phyloP scores from a whole-genome alignment of 2,329 filamentous ascomycete genomes.

The Colletotrichum sojae region DNA sequence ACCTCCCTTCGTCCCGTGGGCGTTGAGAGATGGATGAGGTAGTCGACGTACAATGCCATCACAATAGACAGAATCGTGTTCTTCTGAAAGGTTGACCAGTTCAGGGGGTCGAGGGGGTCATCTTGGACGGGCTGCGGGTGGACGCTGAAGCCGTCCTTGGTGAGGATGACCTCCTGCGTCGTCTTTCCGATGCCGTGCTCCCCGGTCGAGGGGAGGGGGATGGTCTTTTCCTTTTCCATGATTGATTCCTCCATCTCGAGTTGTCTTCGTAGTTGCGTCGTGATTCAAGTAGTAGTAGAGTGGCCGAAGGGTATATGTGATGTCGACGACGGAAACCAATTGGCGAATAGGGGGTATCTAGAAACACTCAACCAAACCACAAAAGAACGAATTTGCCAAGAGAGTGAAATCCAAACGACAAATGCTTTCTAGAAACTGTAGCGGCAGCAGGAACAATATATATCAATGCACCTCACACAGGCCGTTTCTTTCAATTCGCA shows the following conservation, averaged over 20 bases:
- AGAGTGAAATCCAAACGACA: background rate
- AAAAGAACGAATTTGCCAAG: background rate
- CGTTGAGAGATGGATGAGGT: background rate
- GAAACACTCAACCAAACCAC: background rate
- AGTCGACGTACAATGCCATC: slow-evolving; percentile 62
- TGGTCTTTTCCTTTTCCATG: slow-evolving; percentile 28
- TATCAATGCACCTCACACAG: background rate
- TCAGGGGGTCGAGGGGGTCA: slow-evolving; percentile 67
- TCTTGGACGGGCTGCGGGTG: slow-evolving; percentile 51
- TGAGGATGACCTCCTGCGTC: slow-evolving; percentile 40
- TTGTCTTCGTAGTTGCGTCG: background rate
- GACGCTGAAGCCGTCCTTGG: slow-evolving; percentile 51
- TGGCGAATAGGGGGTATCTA: slow-evolving; percentile 1
- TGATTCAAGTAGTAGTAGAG: background rate
- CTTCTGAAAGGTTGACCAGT: slow-evolving; percentile 64
- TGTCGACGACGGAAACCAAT: background rate
- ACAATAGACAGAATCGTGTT: slow-evolving; percentile 64
- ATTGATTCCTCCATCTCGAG: slow-evolving; percentile 29
- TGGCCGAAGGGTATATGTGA: background rate
- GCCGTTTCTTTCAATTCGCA: background rate
- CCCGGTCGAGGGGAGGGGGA: background rate
- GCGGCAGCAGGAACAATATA: background rate
- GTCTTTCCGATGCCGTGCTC: slow-evolving; percentile 28
- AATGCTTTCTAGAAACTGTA: background rate
- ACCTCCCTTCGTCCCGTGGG: background rate